Percentiles rank a stretch among this genome's conserved stretches.
Evolutionary conservation across 1,284 basidiomycete genomes (phyloP).

Genomic region (Apiotrichum montevideense): DNA sequence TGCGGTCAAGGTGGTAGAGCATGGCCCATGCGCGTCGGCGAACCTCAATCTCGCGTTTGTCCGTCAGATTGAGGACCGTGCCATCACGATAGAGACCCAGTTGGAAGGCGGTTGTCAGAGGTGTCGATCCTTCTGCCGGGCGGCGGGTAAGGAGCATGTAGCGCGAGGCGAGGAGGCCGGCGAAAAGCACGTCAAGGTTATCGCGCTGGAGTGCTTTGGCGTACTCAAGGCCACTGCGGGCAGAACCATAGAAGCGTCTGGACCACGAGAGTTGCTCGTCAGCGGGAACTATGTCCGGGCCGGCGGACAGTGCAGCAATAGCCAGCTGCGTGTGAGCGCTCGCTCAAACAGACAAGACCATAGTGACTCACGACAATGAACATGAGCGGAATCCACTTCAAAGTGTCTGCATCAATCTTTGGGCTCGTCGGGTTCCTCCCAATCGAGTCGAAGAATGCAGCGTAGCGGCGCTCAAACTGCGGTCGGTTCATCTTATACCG

Average conservation of each 20-base stretch:
- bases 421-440: slow-evolving; percentile 42
- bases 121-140: slow-evolving; percentile 48
- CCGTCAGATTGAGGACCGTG: slow-evolving; percentile 44
- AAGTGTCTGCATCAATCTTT: slow-evolving; percentile 43
- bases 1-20: slow-evolving; percentile 47
- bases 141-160: slow-evolving; percentile 48
- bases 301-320: slow-evolving; percentile 46
- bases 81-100: slow-evolving; percentile 48
- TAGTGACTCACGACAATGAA: slow-evolving; percentile 45
- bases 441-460: slow-evolving; percentile 45
- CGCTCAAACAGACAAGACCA: too few relatives aligned
- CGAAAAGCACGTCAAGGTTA: slow-evolving; percentile 48
- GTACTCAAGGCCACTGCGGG: slow-evolving; percentile 45
- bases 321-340: slow-evolving; percentile 36
- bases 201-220: slow-evolving; percentile 48
- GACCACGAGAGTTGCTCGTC: slow-evolving; percentile 45
- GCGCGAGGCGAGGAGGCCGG: slow-evolving; percentile 46
- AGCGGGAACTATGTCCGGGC: slow-evolving; percentile 39
- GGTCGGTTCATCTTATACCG: slow-evolving; percentile 48
- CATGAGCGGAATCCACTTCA: slow-evolving; percentile 48
- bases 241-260: slow-evolving; percentile 45
- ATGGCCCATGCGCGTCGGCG: slow-evolving; percentile 46
- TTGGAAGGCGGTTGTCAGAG: slow-evolving; percentile 47
- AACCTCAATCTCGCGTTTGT: slow-evolving; percentile 48
- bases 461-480: slow-evolving; percentile 43